Evolutionary conservation across 2,329 filamentous ascomycete genomes (phyloP).

Genomic region (Colletotrichum sidae): DNA sequence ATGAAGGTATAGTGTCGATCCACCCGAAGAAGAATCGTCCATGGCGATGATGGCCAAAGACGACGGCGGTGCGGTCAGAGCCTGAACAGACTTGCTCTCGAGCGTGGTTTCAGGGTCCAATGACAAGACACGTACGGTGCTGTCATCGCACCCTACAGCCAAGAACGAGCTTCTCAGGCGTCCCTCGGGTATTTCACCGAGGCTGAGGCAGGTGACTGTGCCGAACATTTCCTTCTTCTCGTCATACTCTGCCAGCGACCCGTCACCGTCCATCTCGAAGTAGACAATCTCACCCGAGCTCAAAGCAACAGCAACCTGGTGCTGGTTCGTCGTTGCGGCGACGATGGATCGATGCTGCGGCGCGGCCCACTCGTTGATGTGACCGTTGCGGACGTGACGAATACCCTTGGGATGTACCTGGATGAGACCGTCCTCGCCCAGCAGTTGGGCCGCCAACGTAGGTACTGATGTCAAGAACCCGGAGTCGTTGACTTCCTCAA

Average conservation of each 20-base stretch:
- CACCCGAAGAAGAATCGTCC: slow-evolving; percentile 91
- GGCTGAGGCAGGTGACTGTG: slow-evolving; percentile 92
- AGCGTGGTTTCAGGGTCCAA: slow-evolving; percentile 90
- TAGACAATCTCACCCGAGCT: slow-evolving; percentile 98
- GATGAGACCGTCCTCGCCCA: slow-evolving; percentile 91
- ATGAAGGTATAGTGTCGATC: slow-evolving; percentile 91
- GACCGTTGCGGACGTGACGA: slow-evolving; percentile 82
- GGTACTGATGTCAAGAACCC: slow-evolving; percentile 90
- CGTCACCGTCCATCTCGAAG: slow-evolving; percentile 96
- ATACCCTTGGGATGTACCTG: slow-evolving; percentile 98
- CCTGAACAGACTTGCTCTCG: slow-evolving; percentile 94
- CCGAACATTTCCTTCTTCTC: slow-evolving; percentile 96
- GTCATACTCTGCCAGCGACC: slow-evolving; percentile 91
- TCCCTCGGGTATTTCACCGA: slow-evolving; percentile 93
- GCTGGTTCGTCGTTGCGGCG: slow-evolving; percentile 90
- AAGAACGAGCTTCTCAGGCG: slow-evolving; percentile 90
- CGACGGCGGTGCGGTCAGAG: slow-evolving; percentile 89
- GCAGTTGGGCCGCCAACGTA: slow-evolving; percentile 91
- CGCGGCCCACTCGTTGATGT: slow-evolving; percentile 91
- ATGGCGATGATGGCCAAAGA: slow-evolving; percentile 93
- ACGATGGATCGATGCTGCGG: slow-evolving; percentile 96
- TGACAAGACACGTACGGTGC: slow-evolving; percentile 92
- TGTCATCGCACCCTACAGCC: slow-evolving; percentile 96
- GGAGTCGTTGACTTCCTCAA: slow-evolving; percentile 94
- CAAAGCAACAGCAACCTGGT: slow-evolving; percentile 92